Base-by-base conservation (phyloP, 176 grass and related monocot genomes). In the Lolium multiflorum region DNA sequence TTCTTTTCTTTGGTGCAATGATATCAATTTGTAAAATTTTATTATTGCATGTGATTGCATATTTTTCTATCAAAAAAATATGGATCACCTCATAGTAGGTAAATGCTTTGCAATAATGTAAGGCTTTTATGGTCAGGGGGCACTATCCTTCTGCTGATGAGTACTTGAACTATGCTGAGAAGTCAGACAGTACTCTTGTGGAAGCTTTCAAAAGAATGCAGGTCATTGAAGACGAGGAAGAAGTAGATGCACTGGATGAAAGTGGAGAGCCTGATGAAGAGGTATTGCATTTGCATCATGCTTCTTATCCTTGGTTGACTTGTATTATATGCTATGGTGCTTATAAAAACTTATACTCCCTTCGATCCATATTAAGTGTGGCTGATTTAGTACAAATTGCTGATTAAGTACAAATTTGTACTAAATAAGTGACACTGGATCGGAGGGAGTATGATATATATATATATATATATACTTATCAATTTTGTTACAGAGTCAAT, bases 181-280 rank as follows among this genome's bases (percentile, higher is more conserved):
- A 90, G 75, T 89, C 94, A 46, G 88, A 86, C 26, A 47, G 58
- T 74, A 93, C 90, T 89, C 92, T 93, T 31, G 92, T 96, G 21
- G 97, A 99, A 91, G 92, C 89, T 83, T 99, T 99, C 84, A 99
- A 94, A 90, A 83, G 46, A 41, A 94, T 99, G 92, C 97, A 91
- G 83, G 82, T 96, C 54, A 67, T 35, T 87, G 88, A 99, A 86
- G 90, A 99, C 22, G 94, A 89, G 55, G 67, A 82, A 44, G 82
- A 83, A 62, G 70, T 81, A 82, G 97, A 96, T 81, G 87, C 69
- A 68, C 50, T 56, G 7, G 80, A 89, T 87, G 94, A 96, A 91
- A 92, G 91, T 85, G 89, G 89, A 54, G 92, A 93, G 37, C 85
- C 71, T 80, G 90, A 85, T 67, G 79, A 89, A 69, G 88, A 94